These are phyloP conservation scores for Parsonsia alboflavescens DNA, from an alignment of 257 asterid genomes.

Conservation along the genomic window DNA sequence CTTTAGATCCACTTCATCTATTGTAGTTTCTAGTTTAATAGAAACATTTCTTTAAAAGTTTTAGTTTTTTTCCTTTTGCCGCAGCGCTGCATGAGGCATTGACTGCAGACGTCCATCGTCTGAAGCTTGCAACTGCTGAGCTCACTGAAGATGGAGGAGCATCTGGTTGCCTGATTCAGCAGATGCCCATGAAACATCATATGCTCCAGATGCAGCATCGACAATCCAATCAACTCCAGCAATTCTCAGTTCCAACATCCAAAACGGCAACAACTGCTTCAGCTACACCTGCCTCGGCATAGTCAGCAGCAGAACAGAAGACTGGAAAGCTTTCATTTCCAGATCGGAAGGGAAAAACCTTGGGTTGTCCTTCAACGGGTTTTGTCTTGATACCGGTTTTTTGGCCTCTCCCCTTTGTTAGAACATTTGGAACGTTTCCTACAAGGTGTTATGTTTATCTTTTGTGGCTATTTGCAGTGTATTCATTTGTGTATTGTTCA, in stretches of 20 bases:
- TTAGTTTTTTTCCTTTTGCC: slow-evolving; percentile 13
- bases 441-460: too few relatives aligned
- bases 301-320: slow-evolving; percentile 9
- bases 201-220: slow-evolving; percentile 36
- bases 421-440: too few relatives aligned
- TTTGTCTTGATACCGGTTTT: too few relatives aligned
- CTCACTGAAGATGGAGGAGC: slow-evolving; percentile 46
- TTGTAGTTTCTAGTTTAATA: background rate
- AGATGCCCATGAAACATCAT: slow-evolving; percentile 42
- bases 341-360: background rate
- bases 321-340: background rate
- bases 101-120: slow-evolving; percentile 66
- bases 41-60: background rate
- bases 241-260: slow-evolving; percentile 34
- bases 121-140: slow-evolving; percentile 49
- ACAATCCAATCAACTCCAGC: slow-evolving; percentile 14
- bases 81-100: slow-evolving; percentile 75
- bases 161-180: slow-evolving; percentile 34
- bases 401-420: too few relatives aligned
- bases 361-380: background rate
- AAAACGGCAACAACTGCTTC: slow-evolving; percentile 32
- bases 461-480: background rate
- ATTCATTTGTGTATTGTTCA: slow-evolving; percentile 8
- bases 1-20: background rate
- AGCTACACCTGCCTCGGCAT: slow-evolving; percentile 44